These are phyloP conservation scores for Mycena galopus DNA, from an alignment of 768 basidiomycete species.

Conservation along the genomic window DNA sequence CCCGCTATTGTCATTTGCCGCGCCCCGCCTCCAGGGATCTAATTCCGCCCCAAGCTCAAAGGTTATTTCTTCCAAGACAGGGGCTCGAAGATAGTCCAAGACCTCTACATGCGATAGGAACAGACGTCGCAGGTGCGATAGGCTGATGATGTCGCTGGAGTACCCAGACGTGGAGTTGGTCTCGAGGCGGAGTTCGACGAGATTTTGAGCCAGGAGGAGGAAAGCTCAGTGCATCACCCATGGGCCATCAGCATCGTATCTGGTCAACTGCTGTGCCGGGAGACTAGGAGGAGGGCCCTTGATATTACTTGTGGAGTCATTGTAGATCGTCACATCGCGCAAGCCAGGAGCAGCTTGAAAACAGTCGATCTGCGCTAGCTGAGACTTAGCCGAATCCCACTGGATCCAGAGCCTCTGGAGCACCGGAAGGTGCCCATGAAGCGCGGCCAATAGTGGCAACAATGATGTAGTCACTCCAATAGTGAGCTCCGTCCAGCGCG, in stretches of 20 bases:
- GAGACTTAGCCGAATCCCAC: neutral
- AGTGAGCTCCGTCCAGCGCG: slow-evolving; percentile 2
- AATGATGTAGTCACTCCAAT: neutral
- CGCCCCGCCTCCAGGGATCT: neutral
- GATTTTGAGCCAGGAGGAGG: neutral
- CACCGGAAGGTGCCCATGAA: neutral
- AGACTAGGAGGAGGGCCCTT: neutral
- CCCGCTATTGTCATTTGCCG: neutral
- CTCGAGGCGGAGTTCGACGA: slow-evolving; percentile 7
- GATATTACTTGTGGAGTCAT: neutral
- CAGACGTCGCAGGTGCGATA: slow-evolving; percentile 3
- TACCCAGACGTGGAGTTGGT: neutral
- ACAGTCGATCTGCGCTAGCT: neutral
- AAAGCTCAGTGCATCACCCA: slow-evolving; percentile 2
- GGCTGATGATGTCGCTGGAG: neutral
- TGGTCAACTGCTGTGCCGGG: slow-evolving; percentile 7
- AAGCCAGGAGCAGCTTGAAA: slow-evolving; percentile 1
- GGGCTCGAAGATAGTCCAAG: neutral
- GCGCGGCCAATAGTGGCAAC: neutral
- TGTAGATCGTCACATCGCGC: neutral
- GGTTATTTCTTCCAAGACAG: neutral
- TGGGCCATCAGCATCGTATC: neutral
- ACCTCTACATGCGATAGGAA: neutral
- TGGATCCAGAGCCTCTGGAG: neutral
- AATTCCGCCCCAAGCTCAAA: neutral